Evolutionary conservation across 225 moss, liverwort and hornwort genomes (phyloP), one percentile per base, ranked within the genome.

Genomic region (Ulota crispa): DNA sequence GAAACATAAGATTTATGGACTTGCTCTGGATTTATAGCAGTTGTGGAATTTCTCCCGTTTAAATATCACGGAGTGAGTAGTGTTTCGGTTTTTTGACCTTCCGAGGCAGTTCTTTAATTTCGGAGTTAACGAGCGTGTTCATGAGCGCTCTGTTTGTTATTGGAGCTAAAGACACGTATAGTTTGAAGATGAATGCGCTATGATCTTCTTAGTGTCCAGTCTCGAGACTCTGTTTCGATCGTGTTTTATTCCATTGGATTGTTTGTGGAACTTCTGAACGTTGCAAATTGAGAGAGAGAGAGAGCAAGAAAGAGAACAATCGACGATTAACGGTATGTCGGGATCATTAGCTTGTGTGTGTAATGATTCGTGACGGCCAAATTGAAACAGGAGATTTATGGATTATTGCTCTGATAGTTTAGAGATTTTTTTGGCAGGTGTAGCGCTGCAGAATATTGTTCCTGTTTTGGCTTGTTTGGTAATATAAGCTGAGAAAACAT

Each of bases 361-460:
- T 60, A 2, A 27, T 71, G 41, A 77, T 71, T 60, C 31, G 45
- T 45, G 23, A 68, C 53, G 36, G 59, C 26, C 3, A 3, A 76
- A 27, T 61, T 4, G 60, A n/a, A 36, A 37, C 12, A 73, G 2
- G 45, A 47, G 56, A 36, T 43, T 67, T 57, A 5, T 50, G 69
- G 45, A 30, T n/a, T n/a, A 21, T 53, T 53, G 28, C 28, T 30
- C 23, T 41, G 39, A 26, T 52, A 11, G 50, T 26, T 83, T 27
- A 10, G 54, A 72, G 43, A 72, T 34, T 53, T 24, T 75, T 45
- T 64, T 81, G 63, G 62, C 72, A 66, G 67, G 10, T 52, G 65
- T 59, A 59, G 55, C 43, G 24, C 13, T 39, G 68, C 24, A 8
- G 41, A 19, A 21, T 21, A n/a, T 45, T 68, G 52, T 12, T 47